Evolutionary conservation across 305 asterid species (phyloP).

Genomic region (Euphrasia arctica): DNA sequence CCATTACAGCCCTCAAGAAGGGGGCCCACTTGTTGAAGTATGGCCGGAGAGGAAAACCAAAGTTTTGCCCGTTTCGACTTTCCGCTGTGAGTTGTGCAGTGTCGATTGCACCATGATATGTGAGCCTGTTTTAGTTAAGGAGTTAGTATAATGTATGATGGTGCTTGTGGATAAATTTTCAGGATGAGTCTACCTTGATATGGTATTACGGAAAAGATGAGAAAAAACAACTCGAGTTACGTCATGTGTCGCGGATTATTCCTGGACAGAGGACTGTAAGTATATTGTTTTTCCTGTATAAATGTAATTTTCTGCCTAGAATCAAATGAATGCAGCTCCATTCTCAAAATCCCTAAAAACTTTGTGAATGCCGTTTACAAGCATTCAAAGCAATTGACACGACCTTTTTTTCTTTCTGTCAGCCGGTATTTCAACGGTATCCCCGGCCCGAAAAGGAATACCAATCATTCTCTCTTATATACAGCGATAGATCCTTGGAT

Average conservation of each 20-base stretch:
- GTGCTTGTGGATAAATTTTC: constrained; percentile 28
- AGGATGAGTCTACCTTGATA: constrained; percentile 85
- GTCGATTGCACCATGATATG: not conserved
- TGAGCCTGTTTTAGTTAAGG: not conserved
- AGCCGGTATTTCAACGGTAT: constrained; percentile 69
- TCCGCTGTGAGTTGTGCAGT: constrained; percentile 52
- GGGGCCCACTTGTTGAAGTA: constrained; percentile 91
- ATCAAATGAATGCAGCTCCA: constrained; percentile 3
- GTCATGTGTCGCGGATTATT: constrained; percentile 66
- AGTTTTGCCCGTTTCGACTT: constrained; percentile 91
- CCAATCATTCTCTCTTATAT: constrained; percentile 79
- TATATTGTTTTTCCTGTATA: constrained; percentile 15
- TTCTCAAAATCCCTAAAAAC: constrained; percentile 7
- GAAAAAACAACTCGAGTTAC: constrained; percentile 77
- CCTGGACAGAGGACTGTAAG: constrained; percentile 99
- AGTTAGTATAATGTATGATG: not conserved
- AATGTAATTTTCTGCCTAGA: not conserved
- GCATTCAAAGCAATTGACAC: constrained; percentile 23
- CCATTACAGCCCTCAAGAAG: constrained; percentile 80
- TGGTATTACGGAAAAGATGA: constrained; percentile 91
- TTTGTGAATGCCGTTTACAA: constrained; percentile 6
- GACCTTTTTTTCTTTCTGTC: constrained; percentile 24
- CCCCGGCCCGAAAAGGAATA: constrained; percentile 89
- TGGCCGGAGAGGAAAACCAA: constrained; percentile 94
- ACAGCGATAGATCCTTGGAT: constrained; percentile 65